A percentile compares a stretch with the other conserved stretches of the same genome.
Conservation (phyloP, 106 monocot species). For the Agapanthus africanus region DNA sequence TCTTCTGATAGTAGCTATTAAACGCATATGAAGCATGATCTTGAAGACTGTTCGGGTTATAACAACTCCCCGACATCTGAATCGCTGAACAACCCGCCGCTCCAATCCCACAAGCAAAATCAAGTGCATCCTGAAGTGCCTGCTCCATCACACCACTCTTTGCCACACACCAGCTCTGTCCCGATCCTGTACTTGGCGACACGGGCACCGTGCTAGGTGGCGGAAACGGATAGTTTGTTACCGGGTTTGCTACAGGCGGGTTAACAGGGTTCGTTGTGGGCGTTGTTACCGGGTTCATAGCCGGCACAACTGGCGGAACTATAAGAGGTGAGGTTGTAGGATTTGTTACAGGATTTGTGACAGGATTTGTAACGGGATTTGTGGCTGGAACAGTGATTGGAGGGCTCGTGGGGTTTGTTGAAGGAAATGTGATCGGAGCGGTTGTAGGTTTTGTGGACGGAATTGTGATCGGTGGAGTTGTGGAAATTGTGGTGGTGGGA, state of each 20-base stretch:
- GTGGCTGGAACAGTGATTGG: background rate
- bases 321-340: conserved; percentile 18
- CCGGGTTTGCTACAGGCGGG: conserved; percentile 19
- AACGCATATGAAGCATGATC: conserved; percentile 78
- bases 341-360: background rate
- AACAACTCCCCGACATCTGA: conserved; percentile 58
- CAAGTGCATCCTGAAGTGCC: conserved; percentile 44
- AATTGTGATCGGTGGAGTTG: conserved; percentile 29
- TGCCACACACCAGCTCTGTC: conserved; percentile 76
- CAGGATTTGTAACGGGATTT: background rate
- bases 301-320: conserved; percentile 19
- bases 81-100: conserved; percentile 60
- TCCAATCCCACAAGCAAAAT: conserved; percentile 80
- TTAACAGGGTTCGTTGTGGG: conserved; percentile 10
- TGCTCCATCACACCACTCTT: conserved; percentile 37
- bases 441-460: conserved; percentile 26
- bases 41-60: conserved; percentile 62
- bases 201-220: conserved; percentile 29
- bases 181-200: conserved; percentile 21
- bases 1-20: conserved; percentile 84
- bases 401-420: conserved; percentile 1
- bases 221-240: conserved; percentile 20
- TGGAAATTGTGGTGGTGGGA: conserved; percentile 24
- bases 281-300: conserved; percentile 29
- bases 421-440: conserved; percentile 4